Percentiles rank a stretch among this genome's conserved stretches.
Evolutionary conservation across 2,329 filamentous ascomycete genomes (phyloP).

Genomic region (Westerdykella sp.): DNA sequence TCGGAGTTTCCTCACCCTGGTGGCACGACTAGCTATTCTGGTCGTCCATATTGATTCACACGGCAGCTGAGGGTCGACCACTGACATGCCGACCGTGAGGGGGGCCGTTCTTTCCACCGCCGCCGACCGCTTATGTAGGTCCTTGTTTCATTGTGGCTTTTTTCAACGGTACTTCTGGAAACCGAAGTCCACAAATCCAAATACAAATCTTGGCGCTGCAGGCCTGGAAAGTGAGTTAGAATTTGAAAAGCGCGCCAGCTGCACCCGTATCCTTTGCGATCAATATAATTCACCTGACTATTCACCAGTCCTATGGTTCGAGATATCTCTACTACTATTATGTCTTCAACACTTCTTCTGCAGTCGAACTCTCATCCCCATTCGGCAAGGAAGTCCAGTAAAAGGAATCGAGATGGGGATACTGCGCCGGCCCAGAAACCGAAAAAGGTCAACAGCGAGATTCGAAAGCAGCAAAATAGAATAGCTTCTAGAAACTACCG

Average conservation of each 20-base stretch:
- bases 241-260: conserved; percentile 14
- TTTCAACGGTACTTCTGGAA: conserved; percentile 19
- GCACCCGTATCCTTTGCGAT: conserved; percentile 2
- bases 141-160: conserved; percentile 19
- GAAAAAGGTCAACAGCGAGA: conserved; percentile 33
- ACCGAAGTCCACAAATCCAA: conserved; percentile 8
- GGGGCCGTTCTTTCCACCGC: too few relatives aligned
- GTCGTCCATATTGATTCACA: too few relatives aligned
- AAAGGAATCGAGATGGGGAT: conserved; percentile 6
- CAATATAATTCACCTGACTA: conserved; percentile 6
- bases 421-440: conserved; percentile 16
- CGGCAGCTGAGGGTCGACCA: too few relatives aligned
- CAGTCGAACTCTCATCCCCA: conserved; percentile 4
- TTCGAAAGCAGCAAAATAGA: conserved; percentile 34
- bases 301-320: conserved; percentile 4
- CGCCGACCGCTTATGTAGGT: conserved; percentile 10
- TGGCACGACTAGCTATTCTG: too few relatives aligned
- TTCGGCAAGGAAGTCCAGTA: conserved; percentile 5
- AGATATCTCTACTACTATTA: conserved; percentile 16
- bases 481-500: conserved; percentile 36
- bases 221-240: conserved; percentile 7
- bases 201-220: conserved; percentile 14
- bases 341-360: conserved; percentile 11
- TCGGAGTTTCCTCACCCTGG: not conserved
- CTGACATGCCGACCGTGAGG: too few relatives aligned